A percentile compares a stretch with the other conserved stretches of the same genome.
Evolutionary conservation across 116 monocot genomes (phyloP).

Genomic region (Thalassia testudinum): DNA sequence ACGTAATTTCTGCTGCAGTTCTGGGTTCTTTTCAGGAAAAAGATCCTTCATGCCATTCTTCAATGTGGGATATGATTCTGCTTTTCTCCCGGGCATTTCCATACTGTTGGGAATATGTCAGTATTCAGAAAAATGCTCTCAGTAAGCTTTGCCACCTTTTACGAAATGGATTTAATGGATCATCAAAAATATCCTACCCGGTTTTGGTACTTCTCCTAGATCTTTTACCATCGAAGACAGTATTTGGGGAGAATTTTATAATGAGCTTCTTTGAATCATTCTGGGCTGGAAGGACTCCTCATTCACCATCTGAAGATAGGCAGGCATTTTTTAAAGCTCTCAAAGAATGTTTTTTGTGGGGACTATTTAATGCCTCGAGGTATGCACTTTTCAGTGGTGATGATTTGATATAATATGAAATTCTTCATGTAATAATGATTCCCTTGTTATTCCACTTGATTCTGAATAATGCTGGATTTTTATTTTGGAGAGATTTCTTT

Average conservation of each 20-base stretch:
- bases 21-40: slow-evolving; percentile 86
- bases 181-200: slow-evolving; percentile 65
- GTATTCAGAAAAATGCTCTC: slow-evolving; percentile 42
- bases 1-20: slow-evolving; percentile 41
- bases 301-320: slow-evolving; percentile 25
- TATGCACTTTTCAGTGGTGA: no score
- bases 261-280: slow-evolving; percentile 56
- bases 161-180: slow-evolving; percentile 80
- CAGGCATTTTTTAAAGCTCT: slow-evolving; percentile 43
- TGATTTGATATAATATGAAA: no score
- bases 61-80: slow-evolving; percentile 95
- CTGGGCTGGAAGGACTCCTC: slow-evolving; percentile 73
- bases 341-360: slow-evolving; percentile 71
- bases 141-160: slow-evolving; percentile 52
- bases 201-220: slow-evolving; percentile 55
- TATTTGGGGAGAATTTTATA: slow-evolving; percentile 36
- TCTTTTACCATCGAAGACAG: slow-evolving; percentile 42
- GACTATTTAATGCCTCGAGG: slow-evolving; percentile 45
- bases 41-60: slow-evolving; percentile 72
- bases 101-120: slow-evolving; percentile 48
- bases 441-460: no score
- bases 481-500: no score
- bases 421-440: no score
- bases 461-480: no score
- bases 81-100: slow-evolving; percentile 64